Base-by-base conservation (phyloP, 495 filamentous ascomycete species). In the Daldinia decipiens region DNA sequence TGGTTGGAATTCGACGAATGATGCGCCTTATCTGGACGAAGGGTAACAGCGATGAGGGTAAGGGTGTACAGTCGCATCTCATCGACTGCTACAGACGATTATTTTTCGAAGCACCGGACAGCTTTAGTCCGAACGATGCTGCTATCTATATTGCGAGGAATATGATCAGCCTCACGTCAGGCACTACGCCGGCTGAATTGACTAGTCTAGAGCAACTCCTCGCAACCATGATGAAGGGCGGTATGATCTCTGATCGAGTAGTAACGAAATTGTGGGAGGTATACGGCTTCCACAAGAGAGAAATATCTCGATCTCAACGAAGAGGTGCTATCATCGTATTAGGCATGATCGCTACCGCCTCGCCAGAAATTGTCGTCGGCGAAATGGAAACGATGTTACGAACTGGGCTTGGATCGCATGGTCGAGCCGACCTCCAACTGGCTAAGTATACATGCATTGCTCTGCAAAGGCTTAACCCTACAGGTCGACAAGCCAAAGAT, bases 111-210 rank as follows among this genome's bases (percentile, higher is more conserved):
- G 94, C 95, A 1, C 95, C 95, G 0, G 92, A 93, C 55, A 87
- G 87, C 34, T 97, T 97, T 80, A 92, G 82, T 24, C 85, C 88
- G 7, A 98, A 98, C 74, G 95, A 98, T 77, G 88, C 93, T 9
- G 95, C 95, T 26, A 98, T 95, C 79, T 98, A 94, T 74, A 92
- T 99, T 73, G 95, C 95, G 38, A 88, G 94, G 54, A 98, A 98
- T 81, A 98, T 99, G 96, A 98, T 98, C 78, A 97, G 92, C 81
- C 82, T 99, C 67, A 99, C 95, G 0, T 98, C 97, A 77, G 95
- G 94, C 15, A 92, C 94, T 4, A 97, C 94, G 0, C 92, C 94
- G 3, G 95, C 95, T 1, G 95, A 99, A 75, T 83, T 98, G 34
- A 99, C 95, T 3, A 97, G 93, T 39, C 84, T 99, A 19, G 95